Base-by-base conservation (phyloP, 2,329 filamentous ascomycete genomes). In the Ascochyta viciae-villosae region DNA sequence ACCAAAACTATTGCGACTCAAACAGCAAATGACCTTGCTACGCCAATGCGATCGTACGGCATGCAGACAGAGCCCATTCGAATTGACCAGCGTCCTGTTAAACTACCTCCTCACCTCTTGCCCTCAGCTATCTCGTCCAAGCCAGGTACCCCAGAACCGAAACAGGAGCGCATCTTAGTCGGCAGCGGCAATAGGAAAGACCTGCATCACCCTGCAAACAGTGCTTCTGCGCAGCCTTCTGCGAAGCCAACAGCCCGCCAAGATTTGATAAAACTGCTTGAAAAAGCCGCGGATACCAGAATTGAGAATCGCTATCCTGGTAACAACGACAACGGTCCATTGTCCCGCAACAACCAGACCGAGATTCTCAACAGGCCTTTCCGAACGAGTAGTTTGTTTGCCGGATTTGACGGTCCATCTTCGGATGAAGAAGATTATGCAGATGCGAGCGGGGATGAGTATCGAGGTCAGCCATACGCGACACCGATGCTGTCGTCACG, bases 61-160 rank as follows among this genome's bases (percentile, higher is more conserved):
- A 83, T 93, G 54, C 95, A 99, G 79, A 99, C 95, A 0, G 93
- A 98, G 65, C 90, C 91, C 56, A 97, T 98, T 54, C 86, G 91
- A 51, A 85, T 96, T 6, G 93, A 96, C 70, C 86, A 87, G 77
- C 86, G 92, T 58, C 79, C 91, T 40, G 85, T 89, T 58, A 88
- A 87, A 63, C 81, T 96, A 24, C 91, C 92, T 13, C 80, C 86
- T 1, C 90, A 95, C 70, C 82, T 96, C 31, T 87, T 92, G 52
- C 92, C 92, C 0, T 94, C 91, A 0, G 82, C 88, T 16, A 89
- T 96, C 58, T 78, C 78, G n/a, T 83, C 83, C 48, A 76, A 81
- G 53, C 80, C 81, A 33, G 73, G 76, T 9, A 78, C 78, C 29
- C 74, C 76, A 7, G 73, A 75, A 42, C 47, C 62, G 33, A 57